These are phyloP conservation scores for Grosmannia clavigera DNA, from an alignment of 2,329 filamentous ascomycete species.

Conservation along the genomic window DNA sequence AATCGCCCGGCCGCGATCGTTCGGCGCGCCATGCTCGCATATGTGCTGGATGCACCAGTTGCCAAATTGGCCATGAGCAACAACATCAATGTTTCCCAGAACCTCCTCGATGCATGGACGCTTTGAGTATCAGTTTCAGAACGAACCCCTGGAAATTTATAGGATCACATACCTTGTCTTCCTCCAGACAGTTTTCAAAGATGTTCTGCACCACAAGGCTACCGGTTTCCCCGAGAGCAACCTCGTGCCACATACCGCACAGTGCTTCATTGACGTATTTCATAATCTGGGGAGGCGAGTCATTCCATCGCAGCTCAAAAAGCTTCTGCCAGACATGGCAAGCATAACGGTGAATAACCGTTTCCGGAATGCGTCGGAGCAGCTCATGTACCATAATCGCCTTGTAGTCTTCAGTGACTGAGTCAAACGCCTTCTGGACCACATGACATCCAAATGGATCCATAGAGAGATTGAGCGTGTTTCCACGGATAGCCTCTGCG, in stretches of 20 bases:
- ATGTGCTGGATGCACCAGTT: conserved; percentile 99
- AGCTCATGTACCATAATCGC: conserved; percentile 98
- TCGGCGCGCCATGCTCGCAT: conserved; percentile 86
- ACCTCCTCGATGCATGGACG: conserved; percentile 97
- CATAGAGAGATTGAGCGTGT: conserved; percentile 91
- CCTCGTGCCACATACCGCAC: conserved; percentile 96
- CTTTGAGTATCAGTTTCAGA: conserved; percentile 28
- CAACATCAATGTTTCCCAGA: conserved; percentile 84
- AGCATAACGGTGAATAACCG: conserved; percentile 94
- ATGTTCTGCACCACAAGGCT: conserved; percentile 98
- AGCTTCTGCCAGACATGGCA: conserved; percentile 99
- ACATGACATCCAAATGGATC: conserved; percentile 98
- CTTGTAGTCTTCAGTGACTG: conserved; percentile 94
- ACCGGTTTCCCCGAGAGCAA: conserved; percentile 91
- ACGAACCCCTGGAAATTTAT: not conserved
- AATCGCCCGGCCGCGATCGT: conserved; percentile 83
- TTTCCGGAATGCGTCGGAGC: conserved; percentile 88
- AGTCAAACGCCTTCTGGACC: conserved; percentile 96
- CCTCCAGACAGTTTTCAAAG: conserved; percentile 97
- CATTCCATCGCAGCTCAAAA: conserved; percentile 92
- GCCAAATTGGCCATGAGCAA: conserved; percentile 94
- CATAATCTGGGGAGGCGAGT: conserved; percentile 95
- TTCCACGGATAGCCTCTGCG: conserved; percentile 84
- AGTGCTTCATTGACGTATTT: conserved; percentile 93
- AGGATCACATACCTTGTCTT: conserved; percentile 66